A percentile compares a stretch with the other conserved stretches of the same genome.
These are phyloP conservation scores for Mikania micrantha DNA, from an alignment of 129 eudicot species.

Conservation along the genomic window DNA sequence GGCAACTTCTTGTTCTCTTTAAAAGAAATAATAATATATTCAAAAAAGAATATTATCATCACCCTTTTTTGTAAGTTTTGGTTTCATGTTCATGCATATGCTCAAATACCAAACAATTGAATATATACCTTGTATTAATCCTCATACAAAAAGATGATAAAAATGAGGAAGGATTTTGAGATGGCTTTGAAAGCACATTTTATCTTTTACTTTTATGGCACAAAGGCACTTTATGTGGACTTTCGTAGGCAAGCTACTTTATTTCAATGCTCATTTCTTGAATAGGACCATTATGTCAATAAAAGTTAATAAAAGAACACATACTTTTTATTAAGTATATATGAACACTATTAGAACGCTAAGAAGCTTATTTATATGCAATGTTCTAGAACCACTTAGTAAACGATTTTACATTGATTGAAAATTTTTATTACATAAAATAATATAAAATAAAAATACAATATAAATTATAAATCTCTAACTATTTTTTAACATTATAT, in stretches of 20 bases:
- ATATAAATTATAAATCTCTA: too few species aligned
- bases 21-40: not conserved
- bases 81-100: conserved; percentile 17
- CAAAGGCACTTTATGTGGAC: conserved; percentile 26
- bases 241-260: conserved; percentile 27
- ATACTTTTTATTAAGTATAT: not conserved
- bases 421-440: too few species aligned
- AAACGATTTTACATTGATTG: too few species aligned
- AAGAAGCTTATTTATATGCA: too few species aligned
- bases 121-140: conserved; percentile 26
- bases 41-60: not conserved
- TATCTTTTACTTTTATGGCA: conserved; percentile 29
- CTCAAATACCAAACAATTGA: conserved; percentile 23
- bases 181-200: conserved; percentile 22
- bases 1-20: not conserved
- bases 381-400: too few species aligned
- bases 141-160: conserved; percentile 15
- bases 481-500: too few species aligned
- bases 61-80: not conserved
- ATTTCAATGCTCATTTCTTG: conserved; percentile 24
- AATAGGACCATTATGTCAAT: conserved; percentile 16
- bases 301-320: not conserved
- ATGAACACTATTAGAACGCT: too few species aligned
- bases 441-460: too few species aligned
- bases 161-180: conserved; percentile 5